Percentiles rank a stretch among this genome's conserved stretches.
Conservation (phyloP, 805 yeast species). For the Starmerella bombicola region DNA sequence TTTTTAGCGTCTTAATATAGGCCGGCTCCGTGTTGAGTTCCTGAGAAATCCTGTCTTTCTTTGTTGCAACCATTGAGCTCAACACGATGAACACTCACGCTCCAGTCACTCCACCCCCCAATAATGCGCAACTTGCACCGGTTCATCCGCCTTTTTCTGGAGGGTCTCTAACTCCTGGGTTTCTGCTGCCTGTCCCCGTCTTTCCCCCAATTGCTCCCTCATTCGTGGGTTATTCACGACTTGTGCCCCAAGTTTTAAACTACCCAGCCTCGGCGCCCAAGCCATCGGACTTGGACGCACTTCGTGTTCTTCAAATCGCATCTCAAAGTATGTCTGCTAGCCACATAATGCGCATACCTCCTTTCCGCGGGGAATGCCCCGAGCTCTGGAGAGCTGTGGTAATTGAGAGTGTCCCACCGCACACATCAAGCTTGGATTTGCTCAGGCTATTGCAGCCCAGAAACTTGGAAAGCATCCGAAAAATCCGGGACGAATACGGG, state of each 20-base stretch:
- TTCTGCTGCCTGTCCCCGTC: not conserved
- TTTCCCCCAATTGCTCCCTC: too few relatives aligned
- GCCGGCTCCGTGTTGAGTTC: too few relatives aligned
- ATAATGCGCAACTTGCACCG: not conserved
- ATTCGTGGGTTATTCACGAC: too few relatives aligned
- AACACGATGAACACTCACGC: too few relatives aligned
- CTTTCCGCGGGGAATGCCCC: not conserved
- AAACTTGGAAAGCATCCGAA: slow-evolving; percentile 5
- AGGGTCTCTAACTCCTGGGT: not conserved
- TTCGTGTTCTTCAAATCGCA: not conserved
- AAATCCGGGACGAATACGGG: not conserved
- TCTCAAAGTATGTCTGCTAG: not conserved
- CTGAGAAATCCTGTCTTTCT: too few relatives aligned
- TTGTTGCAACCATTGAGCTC: too few relatives aligned
- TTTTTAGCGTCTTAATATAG: too few relatives aligned
- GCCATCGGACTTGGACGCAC: not conserved
- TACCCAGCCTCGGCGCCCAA: too few relatives aligned
- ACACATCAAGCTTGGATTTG: slow-evolving; percentile 65
- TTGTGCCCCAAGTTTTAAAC: too few relatives aligned
- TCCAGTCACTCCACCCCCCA: not conserved
- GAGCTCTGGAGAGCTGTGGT: slow-evolving; percentile 57
- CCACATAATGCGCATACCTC: not conserved
- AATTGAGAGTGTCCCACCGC: slow-evolving; percentile 77
- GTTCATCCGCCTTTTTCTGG: not conserved
- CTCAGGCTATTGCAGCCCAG: slow-evolving; percentile 61